Percentiles rank a stretch among this genome's conserved stretches.
Conservation (phyloP, 1,284 basidiomycete genomes). For the Prillingera fragicola region DNA sequence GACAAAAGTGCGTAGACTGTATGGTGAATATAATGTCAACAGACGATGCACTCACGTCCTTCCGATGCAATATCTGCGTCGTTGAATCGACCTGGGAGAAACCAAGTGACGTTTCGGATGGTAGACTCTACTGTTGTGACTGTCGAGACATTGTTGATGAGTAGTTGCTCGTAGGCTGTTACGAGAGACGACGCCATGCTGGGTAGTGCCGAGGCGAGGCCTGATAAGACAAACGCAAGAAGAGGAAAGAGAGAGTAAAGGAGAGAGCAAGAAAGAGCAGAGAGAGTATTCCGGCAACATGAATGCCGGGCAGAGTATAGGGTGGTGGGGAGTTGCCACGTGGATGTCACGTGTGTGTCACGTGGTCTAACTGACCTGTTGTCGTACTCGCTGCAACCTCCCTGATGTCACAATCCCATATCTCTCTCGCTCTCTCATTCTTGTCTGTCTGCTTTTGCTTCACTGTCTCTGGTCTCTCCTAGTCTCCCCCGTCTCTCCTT, state of each 20-base stretch:
- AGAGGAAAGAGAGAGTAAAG: too few relatives aligned
- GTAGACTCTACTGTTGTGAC: conserved; percentile 83
- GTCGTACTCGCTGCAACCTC: too few relatives aligned
- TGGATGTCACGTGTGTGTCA: too few relatives aligned
- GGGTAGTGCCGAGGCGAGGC: not conserved
- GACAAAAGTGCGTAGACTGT: conserved; percentile 44
- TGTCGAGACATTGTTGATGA: conserved; percentile 73
- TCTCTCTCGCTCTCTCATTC: not conserved
- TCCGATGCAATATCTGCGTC: conserved; percentile 92
- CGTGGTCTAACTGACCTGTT: too few relatives aligned
- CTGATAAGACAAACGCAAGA: not conserved
- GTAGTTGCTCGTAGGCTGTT: conserved; percentile 67
- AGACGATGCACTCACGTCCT: conserved; percentile 62
- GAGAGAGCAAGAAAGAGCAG: too few relatives aligned
- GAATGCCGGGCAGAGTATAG: too few relatives aligned
- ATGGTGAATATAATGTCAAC: not conserved
- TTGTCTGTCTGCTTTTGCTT: not conserved
- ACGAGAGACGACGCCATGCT: conserved; percentile 19
- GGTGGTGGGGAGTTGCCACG: too few relatives aligned
- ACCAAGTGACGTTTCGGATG: conserved; percentile 84
- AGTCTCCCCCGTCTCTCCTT: too few relatives aligned
- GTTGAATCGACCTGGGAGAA: conserved; percentile 90
- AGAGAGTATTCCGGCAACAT: too few relatives aligned
- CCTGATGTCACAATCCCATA: too few relatives aligned
- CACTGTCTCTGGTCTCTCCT: not conserved